These are phyloP conservation scores for Kitagawia praeruptora DNA, from an alignment of 129 eudicot genomes.

Conservation along the genomic window DNA sequence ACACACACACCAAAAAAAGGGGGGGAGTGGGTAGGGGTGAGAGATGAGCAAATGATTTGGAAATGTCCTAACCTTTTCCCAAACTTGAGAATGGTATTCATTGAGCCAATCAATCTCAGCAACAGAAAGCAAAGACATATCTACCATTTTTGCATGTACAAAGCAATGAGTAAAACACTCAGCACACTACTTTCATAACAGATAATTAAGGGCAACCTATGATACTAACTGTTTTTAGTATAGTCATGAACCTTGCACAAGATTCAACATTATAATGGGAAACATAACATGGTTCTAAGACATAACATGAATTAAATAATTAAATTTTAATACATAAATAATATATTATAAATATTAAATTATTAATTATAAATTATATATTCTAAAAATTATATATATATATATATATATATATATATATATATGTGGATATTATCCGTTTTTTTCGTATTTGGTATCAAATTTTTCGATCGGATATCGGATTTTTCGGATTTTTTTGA, in stretches of 20 bases:
- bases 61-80: slow-evolving; percentile 69
- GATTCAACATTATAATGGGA: background rate
- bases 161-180: slow-evolving; percentile 1
- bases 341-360: too few relatives aligned
- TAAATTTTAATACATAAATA: too few relatives aligned
- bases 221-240: background rate
- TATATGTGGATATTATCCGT: too few relatives aligned
- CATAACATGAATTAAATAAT: too few relatives aligned
- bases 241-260: background rate
- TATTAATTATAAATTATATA: too few relatives aligned
- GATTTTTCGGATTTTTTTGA: too few relatives aligned
- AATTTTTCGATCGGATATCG: too few relatives aligned
- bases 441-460: too few relatives aligned
- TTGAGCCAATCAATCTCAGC: slow-evolving; percentile 85
- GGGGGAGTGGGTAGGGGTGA: background rate
- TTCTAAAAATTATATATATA: too few relatives aligned
- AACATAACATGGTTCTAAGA: background rate
- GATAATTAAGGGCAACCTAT: background rate
- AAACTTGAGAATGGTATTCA: slow-evolving; percentile 81
- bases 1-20: background rate
- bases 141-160: slow-evolving; percentile 62
- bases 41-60: background rate
- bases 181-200: background rate
- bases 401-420: too few relatives aligned
- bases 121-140: slow-evolving; percentile 50